These are phyloP conservation scores for Cercospora berteroae DNA, from an alignment of 2,329 filamentous ascomycete species.

Conservation along the genomic window DNA sequence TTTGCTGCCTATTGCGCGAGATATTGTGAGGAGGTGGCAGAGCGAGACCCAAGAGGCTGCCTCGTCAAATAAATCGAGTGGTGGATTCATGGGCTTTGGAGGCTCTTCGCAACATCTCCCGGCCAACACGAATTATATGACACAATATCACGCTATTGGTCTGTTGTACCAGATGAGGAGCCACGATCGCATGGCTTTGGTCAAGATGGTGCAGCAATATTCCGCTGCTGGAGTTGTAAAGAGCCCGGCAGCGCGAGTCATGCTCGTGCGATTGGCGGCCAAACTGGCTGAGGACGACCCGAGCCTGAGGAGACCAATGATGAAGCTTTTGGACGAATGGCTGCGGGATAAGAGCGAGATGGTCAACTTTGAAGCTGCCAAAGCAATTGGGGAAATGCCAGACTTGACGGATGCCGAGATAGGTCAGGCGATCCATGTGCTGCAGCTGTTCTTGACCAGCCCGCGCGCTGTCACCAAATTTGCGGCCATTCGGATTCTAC, in stretches of 20 bases:
- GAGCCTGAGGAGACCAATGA: slow-evolving; percentile 89
- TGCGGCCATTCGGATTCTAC: slow-evolving; percentile 90
- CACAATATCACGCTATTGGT: slow-evolving; percentile 97
- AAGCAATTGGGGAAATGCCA: slow-evolving; percentile 92
- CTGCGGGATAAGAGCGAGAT: slow-evolving; percentile 97
- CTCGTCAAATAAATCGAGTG: slow-evolving; percentile 82
- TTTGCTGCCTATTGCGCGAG: slow-evolving; percentile 89
- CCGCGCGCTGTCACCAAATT: slow-evolving; percentile 96
- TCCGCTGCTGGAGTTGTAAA: slow-evolving; percentile 87
- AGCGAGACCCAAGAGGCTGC: slow-evolving; percentile 97
- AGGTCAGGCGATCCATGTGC: slow-evolving; percentile 85
- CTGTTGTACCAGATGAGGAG: slow-evolving; percentile 96
- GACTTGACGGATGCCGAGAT: slow-evolving; percentile 92
- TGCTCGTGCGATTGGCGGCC: slow-evolving; percentile 88
- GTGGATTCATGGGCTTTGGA: slow-evolving; percentile 90
- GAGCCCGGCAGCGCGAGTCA: slow-evolving; percentile 86
- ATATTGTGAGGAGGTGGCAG: slow-evolving; percentile 96
- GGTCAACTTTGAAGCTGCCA: slow-evolving; percentile 98
- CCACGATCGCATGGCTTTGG: slow-evolving; percentile 95
- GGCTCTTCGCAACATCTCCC: slow-evolving; percentile 71
- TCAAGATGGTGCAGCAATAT: slow-evolving; percentile 99
- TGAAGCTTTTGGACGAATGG: slow-evolving; percentile 94
- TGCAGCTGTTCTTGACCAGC: slow-evolving; percentile 95
- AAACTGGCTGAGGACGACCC: slow-evolving; percentile 92
- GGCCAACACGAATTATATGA: slow-evolving; percentile 89